A percentile compares a stretch with the other conserved stretches of the same genome.
Conservation (phyloP, 2,329 filamentous ascomycete genomes). For the Bipolaris cookei region DNA sequence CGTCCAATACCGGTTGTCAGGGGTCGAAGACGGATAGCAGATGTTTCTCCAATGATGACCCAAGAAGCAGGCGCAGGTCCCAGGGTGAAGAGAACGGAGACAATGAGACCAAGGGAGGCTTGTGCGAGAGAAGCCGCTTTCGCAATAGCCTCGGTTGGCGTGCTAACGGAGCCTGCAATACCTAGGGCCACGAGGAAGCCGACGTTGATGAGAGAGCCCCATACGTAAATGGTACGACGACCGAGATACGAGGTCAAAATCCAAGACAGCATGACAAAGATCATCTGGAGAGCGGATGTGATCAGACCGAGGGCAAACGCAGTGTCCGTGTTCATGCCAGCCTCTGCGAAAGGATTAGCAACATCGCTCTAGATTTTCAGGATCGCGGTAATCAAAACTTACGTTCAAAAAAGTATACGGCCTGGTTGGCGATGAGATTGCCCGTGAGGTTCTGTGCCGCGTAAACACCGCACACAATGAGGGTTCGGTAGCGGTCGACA, state of each 20-base stretch:
- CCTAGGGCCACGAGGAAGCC: conserved; percentile 64
- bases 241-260: conserved; percentile 68
- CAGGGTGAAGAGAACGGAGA: conserved; percentile 69
- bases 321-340: conserved; percentile 61
- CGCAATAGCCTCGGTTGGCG: conserved; percentile 22
- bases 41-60: conserved; percentile 72
- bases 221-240: conserved; percentile 69
- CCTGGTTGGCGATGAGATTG: conserved; percentile 68
- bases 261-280: conserved; percentile 72
- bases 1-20: conserved; percentile 71
- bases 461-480: conserved; percentile 64
- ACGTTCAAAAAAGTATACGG: conserved; percentile 65
- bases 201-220: conserved; percentile 62
- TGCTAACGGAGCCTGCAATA: conserved; percentile 61
- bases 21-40: conserved; percentile 67
- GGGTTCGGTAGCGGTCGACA: conserved; percentile 61
- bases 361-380: too few species aligned
- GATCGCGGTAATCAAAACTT: neutral
- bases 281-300: conserved; percentile 66
- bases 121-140: conserved; percentile 59
- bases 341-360: conserved; percentile 49
- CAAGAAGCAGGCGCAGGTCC: conserved; percentile 69
- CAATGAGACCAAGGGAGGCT: conserved; percentile 67
- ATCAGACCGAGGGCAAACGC: conserved; percentile 69
- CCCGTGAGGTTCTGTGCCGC: conserved; percentile 67